phyloP scores from a whole-genome alignment of 2,329 filamentous ascomycete species.

The Clathrospora elynae region DNA sequence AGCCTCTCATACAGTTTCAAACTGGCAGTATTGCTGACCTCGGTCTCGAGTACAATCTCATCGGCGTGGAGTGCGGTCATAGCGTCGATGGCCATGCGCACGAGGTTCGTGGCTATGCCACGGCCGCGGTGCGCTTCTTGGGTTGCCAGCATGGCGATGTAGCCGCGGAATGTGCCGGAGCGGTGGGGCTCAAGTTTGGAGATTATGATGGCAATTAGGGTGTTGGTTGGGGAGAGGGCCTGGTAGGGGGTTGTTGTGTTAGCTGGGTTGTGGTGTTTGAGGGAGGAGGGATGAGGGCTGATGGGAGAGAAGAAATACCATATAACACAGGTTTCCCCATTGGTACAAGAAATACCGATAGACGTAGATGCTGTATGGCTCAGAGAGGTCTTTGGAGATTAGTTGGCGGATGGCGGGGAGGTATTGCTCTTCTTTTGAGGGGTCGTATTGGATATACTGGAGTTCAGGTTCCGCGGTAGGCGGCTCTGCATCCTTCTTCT shows the following conservation, averaged over 20 bases:
- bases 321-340: constrained; percentile 97
- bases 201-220: constrained; percentile 87
- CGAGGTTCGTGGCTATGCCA: constrained; percentile 84
- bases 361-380: constrained; percentile 99
- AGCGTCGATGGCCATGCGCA: constrained; percentile 86
- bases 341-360: constrained; percentile 98
- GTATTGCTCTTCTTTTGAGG: constrained; percentile 65
- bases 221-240: constrained; percentile 48
- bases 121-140: constrained; percentile 76
- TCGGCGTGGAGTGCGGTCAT: constrained; percentile 86
- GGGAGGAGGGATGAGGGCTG: neutral
- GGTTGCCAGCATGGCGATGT: constrained; percentile 99
- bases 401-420: constrained; percentile 86
- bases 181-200: constrained; percentile 93
- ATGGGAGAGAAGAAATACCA: constrained; percentile 60
- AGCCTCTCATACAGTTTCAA: constrained; percentile 92
- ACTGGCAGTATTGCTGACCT: constrained; percentile 87
- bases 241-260: constrained; percentile 7
- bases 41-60: constrained; percentile 94
- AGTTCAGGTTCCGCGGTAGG: constrained; percentile 44
- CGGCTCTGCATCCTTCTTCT: constrained; percentile 14
- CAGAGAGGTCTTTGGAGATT: constrained; percentile 94
- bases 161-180: constrained; percentile 84
- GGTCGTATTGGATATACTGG: constrained; percentile 65
- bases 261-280: neutral